Evolutionary conservation across 805 yeast genomes (phyloP), one percentile per base, ranked within the genome.

Genomic region (Starmerella cellae): DNA sequence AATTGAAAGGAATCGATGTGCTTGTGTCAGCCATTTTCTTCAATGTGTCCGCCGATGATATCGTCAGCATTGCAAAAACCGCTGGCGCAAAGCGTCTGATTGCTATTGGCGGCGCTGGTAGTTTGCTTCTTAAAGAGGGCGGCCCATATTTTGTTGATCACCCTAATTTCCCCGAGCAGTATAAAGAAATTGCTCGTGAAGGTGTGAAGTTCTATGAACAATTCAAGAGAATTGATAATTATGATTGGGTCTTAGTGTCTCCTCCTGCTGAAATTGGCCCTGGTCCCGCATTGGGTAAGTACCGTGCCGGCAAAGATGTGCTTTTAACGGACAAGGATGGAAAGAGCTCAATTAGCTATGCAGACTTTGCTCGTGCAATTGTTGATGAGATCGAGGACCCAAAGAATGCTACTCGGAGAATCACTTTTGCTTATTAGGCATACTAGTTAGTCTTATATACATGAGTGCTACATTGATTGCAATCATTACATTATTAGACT

Each of bases 81-180:
- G 33, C 45, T 10, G 47, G 47, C 14, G 45, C 46, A 13, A 34
- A 38, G 39, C 47, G 50, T 24, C 21, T 33, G 19, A 29, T 46
- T 26, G 26, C 33, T 17, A 47, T 46, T 23, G 50, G 50, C 14
- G 50, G 50, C 24, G 50, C 50, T 10, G 50, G 33, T 5, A 43
- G 43, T 27, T 27, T 46, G 28, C 34, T 3, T 4, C 40, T 38
- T 9, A 14, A 34, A 17, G 45, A 41, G 34, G 47, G 39, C 20
- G 50, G 50, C 24, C 45, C 45, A n/a, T 32, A 19, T 16, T 27
- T 46, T 20, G 6, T 43, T 17, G 50, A 46, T n/a, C 35, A 40
- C 11, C 44, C 46, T 6, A 38, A 35, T 13, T 44, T 46, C 45
- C 50, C 50, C 14, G 42, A 30, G 20, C 45, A 33, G 26, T 46